Percentiles rank a stretch among this genome's conserved stretches.
phyloP scores from a whole-genome alignment of 495 filamentous ascomycete species.

The Aspergillus sclerotiicarbonarius region DNA sequence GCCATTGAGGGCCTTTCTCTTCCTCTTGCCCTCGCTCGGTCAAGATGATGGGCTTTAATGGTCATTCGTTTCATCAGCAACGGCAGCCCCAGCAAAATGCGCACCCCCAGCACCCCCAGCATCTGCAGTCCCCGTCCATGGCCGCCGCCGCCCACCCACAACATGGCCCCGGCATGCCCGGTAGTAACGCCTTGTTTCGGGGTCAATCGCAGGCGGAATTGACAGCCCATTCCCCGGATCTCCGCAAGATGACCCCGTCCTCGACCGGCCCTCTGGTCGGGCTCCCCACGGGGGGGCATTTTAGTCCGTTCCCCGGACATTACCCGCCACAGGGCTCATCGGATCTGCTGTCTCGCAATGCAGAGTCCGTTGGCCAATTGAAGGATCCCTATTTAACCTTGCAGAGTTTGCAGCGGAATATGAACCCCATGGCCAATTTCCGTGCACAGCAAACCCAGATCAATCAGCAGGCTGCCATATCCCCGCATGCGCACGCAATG shows the following conservation, averaged over 20 bases:
- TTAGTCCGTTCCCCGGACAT: constrained; percentile 33
- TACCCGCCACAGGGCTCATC: constrained; percentile 35
- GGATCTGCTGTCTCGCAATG: constrained; percentile 32
- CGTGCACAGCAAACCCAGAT: constrained; percentile 27
- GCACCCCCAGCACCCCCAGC: constrained; percentile 32
- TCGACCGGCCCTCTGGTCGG: constrained; percentile 35
- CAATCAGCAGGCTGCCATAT: constrained; percentile 30
- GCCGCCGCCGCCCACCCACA: constrained; percentile 29
- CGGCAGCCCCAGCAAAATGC: constrained; percentile 28
- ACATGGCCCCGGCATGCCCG: constrained; percentile 27
- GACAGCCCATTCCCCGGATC: constrained; percentile 33
- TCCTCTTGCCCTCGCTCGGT: not conserved
- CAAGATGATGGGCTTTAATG: constrained; percentile 33
- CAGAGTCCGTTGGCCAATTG: constrained; percentile 31
- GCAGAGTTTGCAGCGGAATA: constrained; percentile 36
- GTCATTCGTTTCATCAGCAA: constrained; percentile 33
- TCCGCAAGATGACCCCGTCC: constrained; percentile 39
- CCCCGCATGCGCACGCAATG: constrained; percentile 31
- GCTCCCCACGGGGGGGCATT: constrained; percentile 31
- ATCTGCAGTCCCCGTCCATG: constrained; percentile 36
- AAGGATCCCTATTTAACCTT: constrained; percentile 27
- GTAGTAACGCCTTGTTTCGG: constrained; percentile 29
- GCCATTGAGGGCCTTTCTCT: not conserved
- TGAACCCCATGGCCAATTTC: constrained; percentile 36
- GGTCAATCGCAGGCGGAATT: constrained; percentile 32